Conservation (phyloP, 2,329 filamentous ascomycete species). For the Penicillium sp. region DNA sequence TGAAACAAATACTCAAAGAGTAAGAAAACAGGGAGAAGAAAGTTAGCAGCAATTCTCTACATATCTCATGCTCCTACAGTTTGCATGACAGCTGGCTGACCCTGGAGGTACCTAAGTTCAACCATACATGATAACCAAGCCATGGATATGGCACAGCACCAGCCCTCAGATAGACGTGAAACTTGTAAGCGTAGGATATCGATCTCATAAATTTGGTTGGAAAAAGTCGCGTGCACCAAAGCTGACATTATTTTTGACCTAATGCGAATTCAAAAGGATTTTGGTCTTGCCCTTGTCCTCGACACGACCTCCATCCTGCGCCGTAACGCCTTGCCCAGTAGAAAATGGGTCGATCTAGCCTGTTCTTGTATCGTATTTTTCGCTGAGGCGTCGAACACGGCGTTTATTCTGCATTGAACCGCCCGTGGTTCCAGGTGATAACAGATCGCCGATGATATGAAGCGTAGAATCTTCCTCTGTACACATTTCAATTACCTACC, state of each 20-base stretch:
- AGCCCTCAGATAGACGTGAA: no score
- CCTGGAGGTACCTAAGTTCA: neutral
- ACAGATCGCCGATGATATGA: conserved; percentile 24
- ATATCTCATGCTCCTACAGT: no score
- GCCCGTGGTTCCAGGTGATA: conserved; percentile 17
- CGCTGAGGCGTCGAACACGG: conserved; percentile 16
- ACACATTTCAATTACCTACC: conserved; percentile 36
- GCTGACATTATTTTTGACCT: conserved; percentile 21
- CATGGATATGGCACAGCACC: neutral
- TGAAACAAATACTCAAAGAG: no score
- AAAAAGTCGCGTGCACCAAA: conserved; percentile 8
- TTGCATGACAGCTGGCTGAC: no score
- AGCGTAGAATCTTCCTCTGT: conserved; percentile 26
- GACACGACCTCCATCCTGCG: conserved; percentile 41
- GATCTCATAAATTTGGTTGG: neutral
- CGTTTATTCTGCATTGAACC: conserved; percentile 12
- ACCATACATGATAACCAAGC: neutral
- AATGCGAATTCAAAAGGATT: conserved; percentile 21
- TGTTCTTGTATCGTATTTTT: conserved; percentile 20
- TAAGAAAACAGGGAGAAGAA: no score
- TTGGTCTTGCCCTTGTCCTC: conserved; percentile 28
- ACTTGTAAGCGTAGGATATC: neutral
- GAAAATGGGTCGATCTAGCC: conserved; percentile 31
- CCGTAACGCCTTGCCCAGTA: conserved; percentile 45
- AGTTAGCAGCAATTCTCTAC: no score